A percentile compares a stretch with the other conserved stretches of the same genome.
Evolutionary conservation across 106 monocot species (phyloP).

Genomic region (Ottelia alismoides): DNA sequence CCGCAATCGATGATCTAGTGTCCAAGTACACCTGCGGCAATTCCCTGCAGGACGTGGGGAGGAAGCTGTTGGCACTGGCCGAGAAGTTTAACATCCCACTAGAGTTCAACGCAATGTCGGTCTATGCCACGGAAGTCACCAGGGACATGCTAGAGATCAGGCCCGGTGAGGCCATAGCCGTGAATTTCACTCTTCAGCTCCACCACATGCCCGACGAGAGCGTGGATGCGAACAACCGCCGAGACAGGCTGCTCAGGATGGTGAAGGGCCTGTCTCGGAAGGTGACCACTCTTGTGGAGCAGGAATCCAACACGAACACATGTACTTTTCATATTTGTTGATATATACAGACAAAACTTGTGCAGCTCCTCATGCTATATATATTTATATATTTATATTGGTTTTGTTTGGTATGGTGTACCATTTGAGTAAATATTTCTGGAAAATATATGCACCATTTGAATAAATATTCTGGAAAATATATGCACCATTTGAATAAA

Average conservation of each 20-base stretch:
- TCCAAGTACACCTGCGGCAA: constrained; percentile 70
- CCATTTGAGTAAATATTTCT: no score
- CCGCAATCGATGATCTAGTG: constrained; percentile 95
- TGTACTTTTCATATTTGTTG: no score
- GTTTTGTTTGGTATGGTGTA: no score
- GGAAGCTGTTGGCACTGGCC: constrained; percentile 66
- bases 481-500: no score
- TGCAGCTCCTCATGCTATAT: no score
- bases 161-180: constrained; percentile 64
- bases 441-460: no score
- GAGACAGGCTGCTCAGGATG: constrained; percentile 88
- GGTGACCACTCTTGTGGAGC: constrained; percentile 87
- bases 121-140: constrained; percentile 49
- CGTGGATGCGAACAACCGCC: constrained; percentile 84
- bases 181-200: constrained; percentile 94
- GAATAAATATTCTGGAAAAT: no score
- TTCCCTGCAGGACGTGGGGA: constrained; percentile 67
- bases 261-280: constrained; percentile 80
- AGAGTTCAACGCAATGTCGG: constrained; percentile 61
- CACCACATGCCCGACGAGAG: constrained; percentile 99
- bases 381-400: no score
- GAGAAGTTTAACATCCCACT: constrained; percentile 48
- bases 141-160: constrained; percentile 54
- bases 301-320: constrained; percentile 94
- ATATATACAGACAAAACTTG: no score